These are phyloP conservation scores for Solanum dulcamara DNA, from an alignment of 257 asterid species.

Conservation along the genomic window DNA sequence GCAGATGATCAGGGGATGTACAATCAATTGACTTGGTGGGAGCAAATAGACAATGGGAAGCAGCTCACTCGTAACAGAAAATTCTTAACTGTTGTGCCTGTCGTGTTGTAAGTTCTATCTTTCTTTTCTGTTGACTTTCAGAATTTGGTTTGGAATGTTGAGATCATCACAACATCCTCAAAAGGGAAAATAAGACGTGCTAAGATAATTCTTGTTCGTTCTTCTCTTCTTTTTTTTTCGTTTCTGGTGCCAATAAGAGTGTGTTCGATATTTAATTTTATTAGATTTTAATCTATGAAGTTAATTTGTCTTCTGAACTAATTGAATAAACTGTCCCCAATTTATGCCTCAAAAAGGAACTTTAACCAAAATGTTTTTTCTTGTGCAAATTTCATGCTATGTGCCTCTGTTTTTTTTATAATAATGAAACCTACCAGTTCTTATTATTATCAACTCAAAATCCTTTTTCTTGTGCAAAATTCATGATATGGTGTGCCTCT, in stretches of 20 bases:
- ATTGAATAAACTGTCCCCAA: neutral
- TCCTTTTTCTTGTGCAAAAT: neutral
- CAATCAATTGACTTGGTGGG: constrained; percentile 91
- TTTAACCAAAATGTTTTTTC: neutral
- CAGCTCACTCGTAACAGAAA: constrained; percentile 92
- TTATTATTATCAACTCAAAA: neutral
- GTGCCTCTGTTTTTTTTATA: neutral
- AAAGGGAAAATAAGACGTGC: neutral
- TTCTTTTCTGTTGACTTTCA: neutral
- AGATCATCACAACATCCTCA: neutral
- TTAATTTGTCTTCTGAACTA: neutral
- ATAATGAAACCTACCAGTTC: neutral
- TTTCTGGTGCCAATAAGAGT: neutral
- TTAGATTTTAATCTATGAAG: neutral
- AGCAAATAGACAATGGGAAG: constrained; percentile 80
- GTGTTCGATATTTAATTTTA: neutral
- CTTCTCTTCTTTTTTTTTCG: neutral
- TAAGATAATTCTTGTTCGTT: neutral
- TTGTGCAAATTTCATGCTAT: neutral
- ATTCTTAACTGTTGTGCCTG: constrained; percentile 83
- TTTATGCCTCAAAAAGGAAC: neutral
- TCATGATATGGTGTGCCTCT: neutral
- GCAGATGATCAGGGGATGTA: constrained; percentile 94
- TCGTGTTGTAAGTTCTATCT: constrained; percentile 62
- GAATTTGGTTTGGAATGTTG: neutral